A percentile compares a stretch with the other conserved stretches of the same genome.
These are phyloP conservation scores for Debaryomyces hansenii DNA, from an alignment of 805 yeast genomes.

Conservation along the genomic window DNA sequence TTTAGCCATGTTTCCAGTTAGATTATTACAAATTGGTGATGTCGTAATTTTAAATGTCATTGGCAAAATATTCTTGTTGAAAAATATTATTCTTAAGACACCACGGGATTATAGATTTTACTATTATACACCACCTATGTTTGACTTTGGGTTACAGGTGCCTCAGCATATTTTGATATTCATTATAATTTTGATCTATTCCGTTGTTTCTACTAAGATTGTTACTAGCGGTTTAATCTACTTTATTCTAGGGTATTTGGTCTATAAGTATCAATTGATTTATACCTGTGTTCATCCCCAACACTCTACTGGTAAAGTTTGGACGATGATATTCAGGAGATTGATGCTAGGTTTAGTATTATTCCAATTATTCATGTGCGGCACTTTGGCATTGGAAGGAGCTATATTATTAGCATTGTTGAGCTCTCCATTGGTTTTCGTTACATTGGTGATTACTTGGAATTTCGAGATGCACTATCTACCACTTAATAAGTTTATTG, in stretches of 20 bases:
- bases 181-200: constrained; percentile 57
- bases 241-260: constrained; percentile 56
- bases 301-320: constrained; percentile 65
- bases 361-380: constrained; percentile 63
- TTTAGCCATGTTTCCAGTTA: constrained; percentile 59
- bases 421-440: constrained; percentile 49
- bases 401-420: constrained; percentile 50
- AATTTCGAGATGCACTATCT: constrained; percentile 55
- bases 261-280: constrained; percentile 60
- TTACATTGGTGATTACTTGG: constrained; percentile 46
- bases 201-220: constrained; percentile 61
- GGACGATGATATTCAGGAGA: constrained; percentile 63
- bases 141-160: constrained; percentile 59
- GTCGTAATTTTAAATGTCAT: constrained; percentile 44
- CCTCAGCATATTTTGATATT: constrained; percentile 64
- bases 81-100: constrained; percentile 41
- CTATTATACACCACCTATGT: constrained; percentile 57
- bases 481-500: constrained; percentile 56
- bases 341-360: constrained; percentile 54
- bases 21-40: constrained; percentile 56
- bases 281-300: constrained; percentile 64
- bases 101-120: constrained; percentile 53
- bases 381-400: constrained; percentile 60
- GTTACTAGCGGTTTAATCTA: constrained; percentile 58
- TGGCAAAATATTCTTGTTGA: constrained; percentile 39